A percentile compares a stretch with the other conserved stretches of the same genome.
phyloP scores from a whole-genome alignment of 169 alveolate genomes.

The Plasmodium relictum region DNA sequence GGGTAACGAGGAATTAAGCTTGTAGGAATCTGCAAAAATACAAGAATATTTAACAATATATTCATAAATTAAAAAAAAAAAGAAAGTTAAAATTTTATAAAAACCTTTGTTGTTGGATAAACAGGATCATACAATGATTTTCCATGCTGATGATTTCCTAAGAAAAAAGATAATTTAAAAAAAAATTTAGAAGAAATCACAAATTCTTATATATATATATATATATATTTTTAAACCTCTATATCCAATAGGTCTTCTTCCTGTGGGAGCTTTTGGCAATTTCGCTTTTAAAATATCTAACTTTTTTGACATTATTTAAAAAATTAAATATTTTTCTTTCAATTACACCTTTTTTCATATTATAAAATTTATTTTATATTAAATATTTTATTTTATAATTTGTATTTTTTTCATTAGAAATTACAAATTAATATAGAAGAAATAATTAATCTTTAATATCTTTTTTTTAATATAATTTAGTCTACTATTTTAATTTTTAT shows the following conservation, averaged over 20 bases:
- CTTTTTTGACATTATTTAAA: conserved; percentile 22
- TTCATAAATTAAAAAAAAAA: too few species aligned
- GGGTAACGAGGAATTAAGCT: conserved; percentile 90
- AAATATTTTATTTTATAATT: too few species aligned
- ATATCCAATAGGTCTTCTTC: conserved; percentile 74
- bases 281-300: conserved; percentile 46
- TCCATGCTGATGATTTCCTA: conserved; percentile 90
- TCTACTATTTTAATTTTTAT: too few species aligned
- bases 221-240: conserved; percentile 16
- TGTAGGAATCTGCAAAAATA: conserved; percentile 84
- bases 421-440: too few species aligned
- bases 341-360: too few species aligned
- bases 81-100: neutral
- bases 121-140: conserved; percentile 90
- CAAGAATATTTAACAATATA: neutral
- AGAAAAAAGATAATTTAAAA: neutral
- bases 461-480: too few species aligned
- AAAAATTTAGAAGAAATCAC: neutral
- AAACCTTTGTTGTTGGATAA: conserved; percentile 90
- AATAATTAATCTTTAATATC: too few species aligned
- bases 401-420: too few species aligned
- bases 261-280: conserved; percentile 66
- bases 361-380: too few species aligned
- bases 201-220: neutral
- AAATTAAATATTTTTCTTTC: too few species aligned